Percentiles rank a stretch among this genome's conserved stretches.
These are phyloP conservation scores for Tricholoma hemisulphureum DNA, from an alignment of 768 basidiomycete genomes.

Conservation along the genomic window DNA sequence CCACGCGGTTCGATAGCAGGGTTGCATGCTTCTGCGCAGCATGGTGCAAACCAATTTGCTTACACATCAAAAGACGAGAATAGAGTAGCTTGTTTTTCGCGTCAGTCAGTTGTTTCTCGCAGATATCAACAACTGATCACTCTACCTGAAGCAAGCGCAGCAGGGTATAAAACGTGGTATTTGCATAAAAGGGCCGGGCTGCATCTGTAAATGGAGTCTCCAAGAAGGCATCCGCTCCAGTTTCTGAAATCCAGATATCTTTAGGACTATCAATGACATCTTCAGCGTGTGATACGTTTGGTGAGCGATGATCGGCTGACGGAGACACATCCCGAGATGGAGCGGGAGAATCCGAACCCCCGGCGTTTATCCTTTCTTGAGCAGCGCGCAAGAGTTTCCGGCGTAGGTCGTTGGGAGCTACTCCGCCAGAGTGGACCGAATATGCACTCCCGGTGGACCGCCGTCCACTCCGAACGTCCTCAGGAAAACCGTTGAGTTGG, in stretches of 20 bases:
- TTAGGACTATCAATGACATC: conserved; percentile 31
- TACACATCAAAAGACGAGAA: conserved; percentile 82
- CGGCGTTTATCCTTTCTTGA: conserved; percentile 48
- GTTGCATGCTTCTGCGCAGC: conserved; percentile 66
- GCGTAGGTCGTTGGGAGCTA: conserved; percentile 67
- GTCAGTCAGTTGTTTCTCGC: conserved; percentile 9
- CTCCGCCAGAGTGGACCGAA: conserved; percentile 41
- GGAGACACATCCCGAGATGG: conserved; percentile 46
- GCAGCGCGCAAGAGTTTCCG: conserved; percentile 78
- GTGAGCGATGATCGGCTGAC: conserved; percentile 33
- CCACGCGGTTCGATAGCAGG: conserved; percentile 74
- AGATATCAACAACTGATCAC: conserved; percentile 15
- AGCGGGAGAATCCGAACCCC: conserved; percentile 32
- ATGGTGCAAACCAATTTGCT: conserved; percentile 71
- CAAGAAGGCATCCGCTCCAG: conserved; percentile 26
- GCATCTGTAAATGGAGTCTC: conserved; percentile 27
- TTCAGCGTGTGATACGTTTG: conserved; percentile 24
- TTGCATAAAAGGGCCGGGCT: conserved; percentile 76
- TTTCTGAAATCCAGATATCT: conserved; percentile 64
- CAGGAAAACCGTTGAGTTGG: conserved; percentile 28
- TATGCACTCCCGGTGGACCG: conserved; percentile 44
- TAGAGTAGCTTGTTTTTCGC: conserved; percentile 67
- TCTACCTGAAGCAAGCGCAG: conserved; percentile 85
- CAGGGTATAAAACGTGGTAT: conserved; percentile 90
- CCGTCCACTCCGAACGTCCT: conserved; percentile 42